Base-by-base conservation (phyloP, 352 stramenopile species). In the Globisporangium radiosum region DNA sequence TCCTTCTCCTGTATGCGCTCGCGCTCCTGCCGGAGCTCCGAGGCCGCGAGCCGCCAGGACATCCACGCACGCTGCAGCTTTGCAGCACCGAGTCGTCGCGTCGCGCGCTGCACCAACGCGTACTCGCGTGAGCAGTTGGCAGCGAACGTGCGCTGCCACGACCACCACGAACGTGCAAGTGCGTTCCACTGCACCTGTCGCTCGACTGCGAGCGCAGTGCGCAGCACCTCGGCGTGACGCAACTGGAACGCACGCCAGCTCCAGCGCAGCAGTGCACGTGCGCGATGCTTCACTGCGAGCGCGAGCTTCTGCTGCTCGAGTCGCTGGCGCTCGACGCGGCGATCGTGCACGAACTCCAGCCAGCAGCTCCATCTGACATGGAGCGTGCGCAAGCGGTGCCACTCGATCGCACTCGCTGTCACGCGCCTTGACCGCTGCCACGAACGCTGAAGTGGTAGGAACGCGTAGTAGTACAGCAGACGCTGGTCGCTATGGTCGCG, bases 401-500 rank as follows among this genome's bases (percentile, higher is more conserved):
- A 90, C 37, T 64, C 48, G 4, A 33, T 44, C 7, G 75, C 76
- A 10, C 78, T 73, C 13, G 38, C 60, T 17, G 54, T 48, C 1
- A 86, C 62, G 52, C 75, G 69, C 45, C 75, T 57, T 4, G 62
- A 59, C 4, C 57, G 42, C 14, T 58, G 44, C 48, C 72, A 72
- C 17, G 73, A 55, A 14, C 68, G 67, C 52, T 70, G 61, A 63
- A 80, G 85, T 6, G 76, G 76, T 13, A 68, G 36, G 15, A 84
- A 68, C 0, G 63, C 78, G 52, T 85, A 88, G 65, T 76, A 76
- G 43, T 68, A 75, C 6, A 85, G 43, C 25, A 90, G 50, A 8
- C 77, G 76, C 11, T 55, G 53, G 11, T 62, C 61, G 53, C 84
- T 65, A 64, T 81, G 72, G 13, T 63, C 61, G 0, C 40, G 57